A percentile compares a stretch with the other conserved stretches of the same genome.
These are phyloP conservation scores for Quercus lobata DNA, from an alignment of 331 rosid genomes.

Conservation along the genomic window DNA sequence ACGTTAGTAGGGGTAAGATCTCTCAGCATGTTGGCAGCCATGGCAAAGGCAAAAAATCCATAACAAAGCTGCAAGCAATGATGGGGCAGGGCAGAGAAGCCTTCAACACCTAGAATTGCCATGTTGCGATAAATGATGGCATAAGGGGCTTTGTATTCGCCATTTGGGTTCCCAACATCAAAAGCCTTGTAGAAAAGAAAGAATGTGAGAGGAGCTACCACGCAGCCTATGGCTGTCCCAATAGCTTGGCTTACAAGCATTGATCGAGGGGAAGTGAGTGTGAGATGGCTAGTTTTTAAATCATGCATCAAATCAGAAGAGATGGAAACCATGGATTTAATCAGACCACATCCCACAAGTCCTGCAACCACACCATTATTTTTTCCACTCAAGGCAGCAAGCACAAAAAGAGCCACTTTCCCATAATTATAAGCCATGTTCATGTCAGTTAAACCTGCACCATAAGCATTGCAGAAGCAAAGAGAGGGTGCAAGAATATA, in stretches of 20 bases:
- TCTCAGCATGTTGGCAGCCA: slow-evolving; percentile 69
- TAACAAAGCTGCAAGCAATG: slow-evolving; percentile 87
- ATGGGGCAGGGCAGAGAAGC: slow-evolving; percentile 83
- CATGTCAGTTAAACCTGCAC: slow-evolving; percentile 95
- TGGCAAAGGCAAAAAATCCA: slow-evolving; percentile 73
- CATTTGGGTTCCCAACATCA: slow-evolving; percentile 76
- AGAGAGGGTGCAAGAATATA: slow-evolving; percentile 80
- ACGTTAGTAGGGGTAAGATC: slow-evolving; percentile 52
- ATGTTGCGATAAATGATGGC: slow-evolving; percentile 87
- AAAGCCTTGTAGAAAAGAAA: slow-evolving; percentile 91
- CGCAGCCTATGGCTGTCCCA: slow-evolving; percentile 87
- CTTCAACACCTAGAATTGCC: slow-evolving; percentile 92
- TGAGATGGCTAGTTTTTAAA: slow-evolving; percentile 90
- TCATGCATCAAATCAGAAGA: slow-evolving; percentile 98
- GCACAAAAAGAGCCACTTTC: slow-evolving; percentile 90
- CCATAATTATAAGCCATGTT: slow-evolving; percentile 98
- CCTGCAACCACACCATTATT: slow-evolving; percentile 78
- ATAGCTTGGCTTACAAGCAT: slow-evolving; percentile 93
- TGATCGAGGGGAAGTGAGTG: slow-evolving; percentile 88
- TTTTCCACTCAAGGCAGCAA: slow-evolving; percentile 70
- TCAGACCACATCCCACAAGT: slow-evolving; percentile 87
- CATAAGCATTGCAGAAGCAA: slow-evolving; percentile 97
- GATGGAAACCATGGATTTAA: slow-evolving; percentile 86
- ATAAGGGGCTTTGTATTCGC: slow-evolving; percentile 89
- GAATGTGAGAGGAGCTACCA: slow-evolving; percentile 91